Percentiles rank a stretch among this genome's conserved stretches.
These are phyloP conservation scores for Croton laevigatus DNA, from an alignment of 441 rosid genomes.

Conservation along the genomic window DNA sequence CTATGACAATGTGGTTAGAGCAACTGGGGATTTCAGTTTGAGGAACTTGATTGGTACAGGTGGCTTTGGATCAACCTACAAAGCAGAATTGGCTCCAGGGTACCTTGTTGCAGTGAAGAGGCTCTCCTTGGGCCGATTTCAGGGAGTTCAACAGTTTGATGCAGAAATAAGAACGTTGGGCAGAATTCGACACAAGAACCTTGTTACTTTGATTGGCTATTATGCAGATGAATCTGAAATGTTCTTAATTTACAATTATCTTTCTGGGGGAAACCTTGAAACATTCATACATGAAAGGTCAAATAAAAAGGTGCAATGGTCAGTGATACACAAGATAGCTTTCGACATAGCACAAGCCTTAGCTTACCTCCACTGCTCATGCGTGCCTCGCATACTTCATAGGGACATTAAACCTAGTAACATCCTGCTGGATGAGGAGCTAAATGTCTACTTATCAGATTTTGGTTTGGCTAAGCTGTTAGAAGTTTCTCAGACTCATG, in stretches of 20 bases:
- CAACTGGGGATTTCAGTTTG: conserved; percentile 53
- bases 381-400: conserved; percentile 60
- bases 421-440: conserved; percentile 59
- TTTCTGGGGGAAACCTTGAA: conserved; percentile 72
- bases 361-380: conserved; percentile 62
- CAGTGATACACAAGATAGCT: conserved; percentile 57
- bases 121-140: conserved; percentile 60
- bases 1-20: conserved; percentile 52
- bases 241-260: conserved; percentile 63
- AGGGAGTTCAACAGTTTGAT: conserved; percentile 63
- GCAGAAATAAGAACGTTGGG: conserved; percentile 70
- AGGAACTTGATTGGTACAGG: conserved; percentile 60
- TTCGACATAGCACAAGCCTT: conserved; percentile 58
- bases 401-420: conserved; percentile 77
- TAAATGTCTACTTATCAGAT: conserved; percentile 66
- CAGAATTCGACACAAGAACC: conserved; percentile 55
- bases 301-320: conserved; percentile 39
- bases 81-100: conserved; percentile 59
- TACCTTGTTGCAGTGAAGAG: conserved; percentile 61
- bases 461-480: conserved; percentile 67
- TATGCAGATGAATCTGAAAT: conserved; percentile 56
- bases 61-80: conserved; percentile 70
- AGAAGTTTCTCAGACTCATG: conserved; percentile 69
- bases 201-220: conserved; percentile 62
- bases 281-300: conserved; percentile 55